Evolutionary conservation across 1,139 yeast genomes (phyloP).

Genomic region (Suhomyces anneliseae): DNA sequence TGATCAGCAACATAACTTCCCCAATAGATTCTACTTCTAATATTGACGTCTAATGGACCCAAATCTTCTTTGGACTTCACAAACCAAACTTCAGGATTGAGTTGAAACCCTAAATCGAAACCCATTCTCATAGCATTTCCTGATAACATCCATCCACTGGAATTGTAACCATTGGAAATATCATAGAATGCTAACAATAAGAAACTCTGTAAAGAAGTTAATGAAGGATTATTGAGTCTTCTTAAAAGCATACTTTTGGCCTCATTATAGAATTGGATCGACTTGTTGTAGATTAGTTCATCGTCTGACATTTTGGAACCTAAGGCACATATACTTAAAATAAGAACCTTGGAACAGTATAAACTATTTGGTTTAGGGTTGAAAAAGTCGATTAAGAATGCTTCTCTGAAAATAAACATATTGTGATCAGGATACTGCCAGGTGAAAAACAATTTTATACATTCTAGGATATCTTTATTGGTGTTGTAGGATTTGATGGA

Average conservation of each 20-base stretch:
- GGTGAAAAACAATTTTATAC: conserved; percentile 56
- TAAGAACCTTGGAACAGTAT: conserved; percentile 53
- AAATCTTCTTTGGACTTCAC: conserved; percentile 30
- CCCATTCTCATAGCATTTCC: conserved; percentile 68
- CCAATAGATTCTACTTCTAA: conserved; percentile 64
- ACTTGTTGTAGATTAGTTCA: conserved; percentile 37
- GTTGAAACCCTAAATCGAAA: conserved; percentile 62
- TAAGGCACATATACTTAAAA: conserved; percentile 55
- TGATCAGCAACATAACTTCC: conserved; percentile 68
- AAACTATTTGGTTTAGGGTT: conserved; percentile 46
- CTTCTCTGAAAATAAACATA: conserved; percentile 63
- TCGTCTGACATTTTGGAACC: conserved; percentile 53
- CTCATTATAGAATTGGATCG: conserved; percentile 45
- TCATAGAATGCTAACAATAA: conserved; percentile 56
- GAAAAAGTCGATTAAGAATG: conserved; percentile 60
- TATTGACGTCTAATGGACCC: conserved; percentile 47
- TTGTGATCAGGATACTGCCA: conserved; percentile 69
- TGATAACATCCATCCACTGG: conserved; percentile 61
- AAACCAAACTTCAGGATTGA: conserved; percentile 63
- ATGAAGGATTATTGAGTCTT: conserved; percentile 39
- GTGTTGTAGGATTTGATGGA: conserved; percentile 30
- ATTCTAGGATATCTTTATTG: conserved; percentile 46
- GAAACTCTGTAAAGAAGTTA: conserved; percentile 50
- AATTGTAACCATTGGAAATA: conserved; percentile 54
- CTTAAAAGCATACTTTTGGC: conserved; percentile 45